A percentile compares a stretch with the other conserved stretches of the same genome.
phyloP scores from a whole-genome alignment of 2,329 filamentous ascomycete species.

The Trichoderma asperellum region DNA sequence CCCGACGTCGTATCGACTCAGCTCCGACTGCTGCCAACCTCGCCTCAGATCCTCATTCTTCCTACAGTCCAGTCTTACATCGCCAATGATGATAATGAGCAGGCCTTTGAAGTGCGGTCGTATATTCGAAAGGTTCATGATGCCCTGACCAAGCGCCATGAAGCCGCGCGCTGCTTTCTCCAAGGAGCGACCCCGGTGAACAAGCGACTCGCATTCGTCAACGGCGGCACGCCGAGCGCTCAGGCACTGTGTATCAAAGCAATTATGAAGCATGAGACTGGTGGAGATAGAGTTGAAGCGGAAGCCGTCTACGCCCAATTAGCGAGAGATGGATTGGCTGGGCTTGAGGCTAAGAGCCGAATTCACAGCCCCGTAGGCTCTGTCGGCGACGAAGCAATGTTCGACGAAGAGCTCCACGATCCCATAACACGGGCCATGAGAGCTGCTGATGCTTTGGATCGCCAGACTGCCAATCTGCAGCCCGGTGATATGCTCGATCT shows the following conservation, averaged over 20 bases:
- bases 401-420: slow-evolving; percentile 45
- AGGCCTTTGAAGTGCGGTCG: slow-evolving; percentile 39
- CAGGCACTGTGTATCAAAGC: slow-evolving; percentile 57
- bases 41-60: slow-evolving; percentile 60
- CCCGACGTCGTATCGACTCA: slow-evolving; percentile 60
- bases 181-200: slow-evolving; percentile 48
- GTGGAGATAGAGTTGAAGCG: slow-evolving; percentile 54
- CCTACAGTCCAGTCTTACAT: slow-evolving; percentile 56
- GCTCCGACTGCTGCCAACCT: slow-evolving; percentile 62
- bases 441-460: slow-evolving; percentile 61
- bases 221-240: slow-evolving; percentile 61
- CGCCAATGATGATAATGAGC: slow-evolving; percentile 37
- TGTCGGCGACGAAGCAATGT: slow-evolving; percentile 30
- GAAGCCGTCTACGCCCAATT: slow-evolving; percentile 56
- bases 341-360: slow-evolving; percentile 38
- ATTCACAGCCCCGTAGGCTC: slow-evolving; percentile 32
- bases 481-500: slow-evolving; percentile 54
- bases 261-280: slow-evolving; percentile 57
- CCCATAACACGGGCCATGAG: slow-evolving; percentile 60
- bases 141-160: slow-evolving; percentile 51
- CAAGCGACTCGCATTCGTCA: slow-evolving; percentile 62
- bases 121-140: slow-evolving; percentile 56
- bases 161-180: slow-evolving; percentile 57
- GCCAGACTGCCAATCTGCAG: slow-evolving; percentile 59
- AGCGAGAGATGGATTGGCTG: slow-evolving; percentile 53